These are phyloP conservation scores for Chlamydomonas sp. DNA, from an alignment of 139 green algal genomes.

Conservation along the genomic window DNA sequence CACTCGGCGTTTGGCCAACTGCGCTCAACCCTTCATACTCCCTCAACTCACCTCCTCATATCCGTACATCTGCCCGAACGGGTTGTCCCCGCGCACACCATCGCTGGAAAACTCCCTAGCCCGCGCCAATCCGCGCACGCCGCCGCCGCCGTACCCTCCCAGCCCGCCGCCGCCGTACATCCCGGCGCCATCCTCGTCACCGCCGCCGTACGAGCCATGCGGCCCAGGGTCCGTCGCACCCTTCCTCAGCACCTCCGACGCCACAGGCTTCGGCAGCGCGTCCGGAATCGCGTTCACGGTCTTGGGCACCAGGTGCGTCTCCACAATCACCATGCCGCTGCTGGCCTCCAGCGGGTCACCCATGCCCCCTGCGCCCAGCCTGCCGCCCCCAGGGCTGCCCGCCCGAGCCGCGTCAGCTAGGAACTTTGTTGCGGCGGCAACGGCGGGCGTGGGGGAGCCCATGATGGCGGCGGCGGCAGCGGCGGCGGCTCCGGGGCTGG, in stretches of 20 bases:
- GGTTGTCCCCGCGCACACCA: not conserved
- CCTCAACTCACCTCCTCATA: not conserved
- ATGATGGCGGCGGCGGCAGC: no score
- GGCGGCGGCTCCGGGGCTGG: no score
- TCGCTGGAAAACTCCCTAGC: not conserved
- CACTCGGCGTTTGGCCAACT: no score
- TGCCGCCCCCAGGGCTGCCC: not conserved
- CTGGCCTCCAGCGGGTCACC: not conserved
- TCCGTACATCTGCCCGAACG: not conserved
- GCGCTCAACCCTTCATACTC: no score
- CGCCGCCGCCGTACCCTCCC: not conserved
- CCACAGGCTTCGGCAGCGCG: conserved; percentile 20
- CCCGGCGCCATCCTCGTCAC: no score
- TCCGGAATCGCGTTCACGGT: conserved; percentile 28
- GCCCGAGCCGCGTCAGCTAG: no score
- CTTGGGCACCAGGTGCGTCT: conserved; percentile 29
- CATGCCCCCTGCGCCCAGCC: not conserved
- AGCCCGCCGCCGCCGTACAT: not conserved
- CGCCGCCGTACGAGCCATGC: not conserved
- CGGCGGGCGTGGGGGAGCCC: no score
- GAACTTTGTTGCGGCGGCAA: no score
- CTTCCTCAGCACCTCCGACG: conserved; percentile 20
- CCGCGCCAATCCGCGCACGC: not conserved
- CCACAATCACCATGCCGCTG: conserved; percentile 1
- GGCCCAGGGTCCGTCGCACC: conserved; percentile 15